Evolutionary conservation across 2,329 filamentous ascomycete genomes (phyloP), one percentile per base, ranked within the genome.

Genomic region (Cladosporium sp.): DNA sequence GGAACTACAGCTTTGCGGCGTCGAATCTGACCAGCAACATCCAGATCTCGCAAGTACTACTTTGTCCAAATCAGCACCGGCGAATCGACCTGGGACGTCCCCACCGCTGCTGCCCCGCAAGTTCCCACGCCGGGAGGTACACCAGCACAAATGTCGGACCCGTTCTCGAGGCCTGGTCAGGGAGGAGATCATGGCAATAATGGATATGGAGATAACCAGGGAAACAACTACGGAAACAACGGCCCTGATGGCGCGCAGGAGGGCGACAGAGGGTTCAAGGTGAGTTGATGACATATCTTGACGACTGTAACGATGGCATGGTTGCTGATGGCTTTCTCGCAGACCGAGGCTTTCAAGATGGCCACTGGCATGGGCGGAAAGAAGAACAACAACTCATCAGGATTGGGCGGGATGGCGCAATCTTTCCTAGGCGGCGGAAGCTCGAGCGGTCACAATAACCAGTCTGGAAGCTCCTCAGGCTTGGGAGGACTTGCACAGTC

Each of bases 1-100:
- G n/a, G n/a, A n/a, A n/a, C 25, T 54, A 7, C 16, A 13, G 16
- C 4, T 30, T 10, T 53, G 8, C 14, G 5, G 13, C 21, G 43
- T 21, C 18, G 30, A 60, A 23, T 65, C 66, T 71, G 65, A 70
- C 67, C 26, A 25, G n/a, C 30, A 14, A 21, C 26, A 16, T 16
- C 5, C 66, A 59, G 77, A 74, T 77, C 76, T 26, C 70, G 77
- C 65, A 79, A 79, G 64, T 79, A 79, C 68, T 79, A 79, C 71
- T 79, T 72, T 67, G 78, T 79, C 16, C 77, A 79, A 68, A 79
- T 79, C 49, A 77, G 74, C 67, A 79, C 77, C 60, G 77, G 77
- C 65, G 75, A 77, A 65, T 78, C 76, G 39, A 79, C 77, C 23
- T 79, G 78, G 78, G 76, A 79, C 51, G 71, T 73, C 30, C 78